Conservation (phyloP, 441 rosid species). For the Pelargonium myrrhifolium region DNA sequence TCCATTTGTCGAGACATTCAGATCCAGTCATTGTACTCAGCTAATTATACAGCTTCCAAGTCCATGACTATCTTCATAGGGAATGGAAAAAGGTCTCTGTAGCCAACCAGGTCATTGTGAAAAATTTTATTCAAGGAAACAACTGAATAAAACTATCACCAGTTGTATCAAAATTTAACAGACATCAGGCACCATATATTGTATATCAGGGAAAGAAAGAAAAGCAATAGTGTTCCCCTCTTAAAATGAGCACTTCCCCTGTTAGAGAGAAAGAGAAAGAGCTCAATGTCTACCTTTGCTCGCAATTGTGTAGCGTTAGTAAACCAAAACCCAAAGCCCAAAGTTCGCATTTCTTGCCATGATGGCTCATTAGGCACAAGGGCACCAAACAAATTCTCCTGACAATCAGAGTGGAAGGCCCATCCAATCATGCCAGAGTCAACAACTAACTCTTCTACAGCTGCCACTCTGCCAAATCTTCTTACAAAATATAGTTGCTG, state of each 20-base stretch:
- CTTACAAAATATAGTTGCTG: slow-evolving; percentile 51
- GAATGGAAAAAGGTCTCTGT: not conserved
- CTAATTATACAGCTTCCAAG: not conserved
- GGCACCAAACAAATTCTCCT: slow-evolving; percentile 59
- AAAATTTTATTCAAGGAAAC: not conserved
- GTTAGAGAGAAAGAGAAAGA: not conserved
- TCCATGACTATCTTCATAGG: not conserved
- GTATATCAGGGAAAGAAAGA: slow-evolving; percentile 5
- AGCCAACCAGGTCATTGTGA: not conserved
- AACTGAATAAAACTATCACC: slow-evolving; percentile 6
- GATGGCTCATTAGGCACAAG: slow-evolving; percentile 69
- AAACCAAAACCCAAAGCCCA: slow-evolving; percentile 94
- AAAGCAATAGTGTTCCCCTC: not conserved
- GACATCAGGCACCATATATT: slow-evolving; percentile 8
- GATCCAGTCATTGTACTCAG: not conserved
- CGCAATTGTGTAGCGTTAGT: slow-evolving; percentile 63
- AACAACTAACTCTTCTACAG: slow-evolving; percentile 57
- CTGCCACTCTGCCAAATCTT: slow-evolving; percentile 53
- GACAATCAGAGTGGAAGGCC: slow-evolving; percentile 96
- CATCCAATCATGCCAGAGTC: slow-evolving; percentile 66
- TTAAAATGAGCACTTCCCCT: not conserved
- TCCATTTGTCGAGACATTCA: not conserved
- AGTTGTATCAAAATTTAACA: slow-evolving; percentile 11
- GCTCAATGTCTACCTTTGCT: slow-evolving; percentile 43
- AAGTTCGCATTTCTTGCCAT: slow-evolving; percentile 78